Conservation (phyloP, 768 basidiomycete species). For the Russula earlei region DNA sequence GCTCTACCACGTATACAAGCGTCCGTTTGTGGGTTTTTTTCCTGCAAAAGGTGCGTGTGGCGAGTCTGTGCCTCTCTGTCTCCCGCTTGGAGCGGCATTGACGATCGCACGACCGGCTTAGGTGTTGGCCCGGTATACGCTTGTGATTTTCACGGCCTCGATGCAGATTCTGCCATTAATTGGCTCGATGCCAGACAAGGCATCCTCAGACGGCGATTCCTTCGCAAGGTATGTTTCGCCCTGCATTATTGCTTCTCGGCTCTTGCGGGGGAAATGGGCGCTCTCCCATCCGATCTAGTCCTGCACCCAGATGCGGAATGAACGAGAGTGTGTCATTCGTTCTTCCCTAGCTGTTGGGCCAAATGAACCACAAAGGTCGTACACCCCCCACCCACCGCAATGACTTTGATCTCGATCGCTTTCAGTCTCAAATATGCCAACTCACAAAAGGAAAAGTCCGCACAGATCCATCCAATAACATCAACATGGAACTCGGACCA, state of each 20-base stretch:
- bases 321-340: slow-evolving; percentile 66
- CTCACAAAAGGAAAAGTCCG: slow-evolving; percentile 37
- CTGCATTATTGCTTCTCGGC: not conserved
- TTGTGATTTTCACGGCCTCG: slow-evolving; percentile 97
- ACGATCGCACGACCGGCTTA: slow-evolving; percentile 27
- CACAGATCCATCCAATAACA: slow-evolving; percentile 33
- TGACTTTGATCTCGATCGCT: slow-evolving; percentile 33
- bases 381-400: slow-evolving; percentile 62
- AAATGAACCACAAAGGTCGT: slow-evolving; percentile 30
- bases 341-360: slow-evolving; percentile 29
- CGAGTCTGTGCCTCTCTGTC: too few relatives aligned
- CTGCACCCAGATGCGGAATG: slow-evolving; percentile 81
- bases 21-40: slow-evolving; percentile 95
- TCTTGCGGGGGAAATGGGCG: too few relatives aligned
- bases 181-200: slow-evolving; percentile 96
- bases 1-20: slow-evolving; percentile 95
- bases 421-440: slow-evolving; percentile 41
- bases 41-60: slow-evolving; percentile 61
- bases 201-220: slow-evolving; percentile 79
- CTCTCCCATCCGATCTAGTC: slow-evolving; percentile 40
- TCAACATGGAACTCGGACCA: too few relatives aligned
- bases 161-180: slow-evolving; percentile 99
- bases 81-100: not conserved
- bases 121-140: slow-evolving; percentile 97
- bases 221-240: slow-evolving; percentile 59